Percentiles rank a stretch among this genome's conserved stretches.
These are phyloP conservation scores for Mucor circinelloides DNA, from an alignment of 371 early-diverging fungal genomes.

Conservation along the genomic window DNA sequence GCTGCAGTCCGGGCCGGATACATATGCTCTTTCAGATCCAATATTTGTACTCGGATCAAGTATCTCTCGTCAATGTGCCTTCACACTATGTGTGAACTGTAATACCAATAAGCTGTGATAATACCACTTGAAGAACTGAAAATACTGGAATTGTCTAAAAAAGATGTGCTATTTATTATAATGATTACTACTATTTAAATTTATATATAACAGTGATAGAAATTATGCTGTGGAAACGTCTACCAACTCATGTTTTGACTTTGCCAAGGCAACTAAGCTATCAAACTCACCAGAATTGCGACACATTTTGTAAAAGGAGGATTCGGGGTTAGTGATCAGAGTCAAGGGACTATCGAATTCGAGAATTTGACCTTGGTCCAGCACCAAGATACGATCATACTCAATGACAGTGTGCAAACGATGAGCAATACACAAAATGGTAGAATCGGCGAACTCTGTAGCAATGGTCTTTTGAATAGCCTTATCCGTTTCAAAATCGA, in stretches of 20 bases:
- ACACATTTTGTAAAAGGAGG: constrained; percentile 65
- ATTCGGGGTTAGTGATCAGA: constrained; percentile 50
- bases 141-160: neutral
- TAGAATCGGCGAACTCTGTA: constrained; percentile 61
- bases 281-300: constrained; percentile 70
- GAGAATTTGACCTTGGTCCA: constrained; percentile 40
- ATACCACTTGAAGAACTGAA: no score
- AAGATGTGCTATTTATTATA: neutral
- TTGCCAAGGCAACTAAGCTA: constrained; percentile 49
- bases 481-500: constrained; percentile 68
- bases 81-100: no score
- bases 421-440: constrained; percentile 73
- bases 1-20: neutral
- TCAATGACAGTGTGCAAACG: constrained; percentile 61
- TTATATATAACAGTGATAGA: neutral
- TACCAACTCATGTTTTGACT: constrained; percentile 21
- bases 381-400: no score
- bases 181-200: neutral
- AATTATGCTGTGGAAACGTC: neutral
- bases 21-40: neutral
- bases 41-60: no score
- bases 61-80: no score
- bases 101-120: no score
- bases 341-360: constrained; percentile 52
- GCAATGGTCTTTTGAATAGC: constrained; percentile 63